Conservation (phyloP, 306 rosid species). For the Dryas octopetala region DNA sequence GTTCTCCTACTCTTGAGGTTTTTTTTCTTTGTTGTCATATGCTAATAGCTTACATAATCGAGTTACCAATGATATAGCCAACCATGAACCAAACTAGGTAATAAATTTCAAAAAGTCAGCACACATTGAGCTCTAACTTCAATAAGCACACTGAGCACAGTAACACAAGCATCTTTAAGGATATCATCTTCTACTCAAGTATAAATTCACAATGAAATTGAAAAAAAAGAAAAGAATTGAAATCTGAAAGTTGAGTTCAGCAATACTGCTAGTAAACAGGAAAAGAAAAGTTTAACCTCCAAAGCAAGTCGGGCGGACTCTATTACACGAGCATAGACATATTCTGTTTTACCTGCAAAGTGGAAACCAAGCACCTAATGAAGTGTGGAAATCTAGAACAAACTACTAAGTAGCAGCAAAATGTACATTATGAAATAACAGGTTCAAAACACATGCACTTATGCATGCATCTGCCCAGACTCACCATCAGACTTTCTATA, state of each 20-base stretch:
- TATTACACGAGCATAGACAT: slow-evolving; percentile 66
- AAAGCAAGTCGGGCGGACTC: slow-evolving; percentile 74
- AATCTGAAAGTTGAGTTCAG: slow-evolving; percentile 4
- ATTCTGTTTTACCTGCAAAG: slow-evolving; percentile 86
- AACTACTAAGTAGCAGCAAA: neutral
- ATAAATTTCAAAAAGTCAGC: slow-evolving; percentile 1
- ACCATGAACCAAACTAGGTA: too few relatives aligned
- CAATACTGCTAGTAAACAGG: neutral
- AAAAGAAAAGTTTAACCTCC: slow-evolving; percentile 52
- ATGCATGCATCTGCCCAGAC: slow-evolving; percentile 27
- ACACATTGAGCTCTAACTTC: neutral
- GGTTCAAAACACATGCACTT: neutral
- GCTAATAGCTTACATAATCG: neutral
- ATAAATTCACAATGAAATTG: neutral
- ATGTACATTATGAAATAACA: slow-evolving; percentile 2
- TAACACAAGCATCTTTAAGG: neutral
- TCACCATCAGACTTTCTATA: slow-evolving; percentile 80
- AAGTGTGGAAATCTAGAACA: neutral
- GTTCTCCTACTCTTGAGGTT: neutral
- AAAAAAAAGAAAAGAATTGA: neutral
- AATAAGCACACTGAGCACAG: neutral
- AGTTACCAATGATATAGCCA: neutral
- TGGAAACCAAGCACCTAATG: slow-evolving; percentile 30
- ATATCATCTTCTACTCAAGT: neutral
- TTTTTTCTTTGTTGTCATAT: neutral